A percentile compares a stretch with the other conserved stretches of the same genome.
These are phyloP conservation scores for Herpetospermum pedunculosum DNA, from an alignment of 306 rosid species.

Conservation along the genomic window DNA sequence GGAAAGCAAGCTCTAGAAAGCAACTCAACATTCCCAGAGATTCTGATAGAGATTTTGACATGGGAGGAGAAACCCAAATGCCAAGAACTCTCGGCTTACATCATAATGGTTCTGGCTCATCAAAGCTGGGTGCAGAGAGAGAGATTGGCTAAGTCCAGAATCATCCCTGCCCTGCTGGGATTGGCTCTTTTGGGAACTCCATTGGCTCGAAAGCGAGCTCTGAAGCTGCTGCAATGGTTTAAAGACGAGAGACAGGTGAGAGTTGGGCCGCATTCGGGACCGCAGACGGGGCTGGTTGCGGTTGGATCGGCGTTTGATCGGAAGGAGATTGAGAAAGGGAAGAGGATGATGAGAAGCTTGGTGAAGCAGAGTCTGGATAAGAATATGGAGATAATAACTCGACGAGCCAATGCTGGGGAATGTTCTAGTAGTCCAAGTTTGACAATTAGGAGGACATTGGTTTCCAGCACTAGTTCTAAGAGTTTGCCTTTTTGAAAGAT, in stretches of 20 bases:
- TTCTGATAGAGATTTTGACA: conserved; percentile 45
- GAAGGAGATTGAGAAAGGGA: conserved; percentile 44
- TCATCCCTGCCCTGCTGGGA: conserved; percentile 56
- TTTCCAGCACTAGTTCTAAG: conserved; percentile 77
- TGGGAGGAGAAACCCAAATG: conserved; percentile 86
- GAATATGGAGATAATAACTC: conserved; percentile 74
- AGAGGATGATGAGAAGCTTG: conserved; percentile 75
- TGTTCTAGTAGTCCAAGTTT: conserved; percentile 25
- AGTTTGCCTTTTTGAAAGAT: conserved; percentile 46
- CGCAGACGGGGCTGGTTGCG: conserved; percentile 49
- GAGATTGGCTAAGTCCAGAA: conserved; percentile 55
- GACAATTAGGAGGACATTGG: conserved; percentile 30
- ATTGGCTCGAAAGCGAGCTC: conserved; percentile 70
- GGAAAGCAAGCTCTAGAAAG: conserved; percentile 71
- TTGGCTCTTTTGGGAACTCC: conserved; percentile 69
- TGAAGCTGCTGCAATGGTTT: conserved; percentile 70
- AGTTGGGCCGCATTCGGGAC: conserved; percentile 86
- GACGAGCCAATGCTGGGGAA: conserved; percentile 56
- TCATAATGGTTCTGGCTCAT: conserved; percentile 75
- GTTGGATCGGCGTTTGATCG: conserved; percentile 42
- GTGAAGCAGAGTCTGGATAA: conserved; percentile 65
- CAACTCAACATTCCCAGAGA: conserved; percentile 35
- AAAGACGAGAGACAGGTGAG: conserved; percentile 59
- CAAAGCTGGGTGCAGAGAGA: conserved; percentile 64
- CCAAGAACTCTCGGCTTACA: conserved; percentile 67